phyloP scores from a whole-genome alignment of 305 asterid genomes.

The Fraxinus sp. region DNA sequence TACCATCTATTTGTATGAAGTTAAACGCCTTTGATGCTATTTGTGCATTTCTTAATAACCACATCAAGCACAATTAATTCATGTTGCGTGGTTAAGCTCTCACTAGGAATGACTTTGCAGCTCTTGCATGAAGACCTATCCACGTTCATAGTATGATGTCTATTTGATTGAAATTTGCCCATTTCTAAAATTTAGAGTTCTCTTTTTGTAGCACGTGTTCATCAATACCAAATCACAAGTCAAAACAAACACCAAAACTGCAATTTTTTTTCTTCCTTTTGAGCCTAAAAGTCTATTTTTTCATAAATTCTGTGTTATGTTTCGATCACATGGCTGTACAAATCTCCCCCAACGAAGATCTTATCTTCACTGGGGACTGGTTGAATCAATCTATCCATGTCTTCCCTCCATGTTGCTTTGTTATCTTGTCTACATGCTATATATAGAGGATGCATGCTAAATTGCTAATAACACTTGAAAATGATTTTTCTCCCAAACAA shows the following conservation, averaged over 20 bases:
- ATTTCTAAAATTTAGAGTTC: background rate
- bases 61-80: background rate
- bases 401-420: background rate
- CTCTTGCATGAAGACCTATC: background rate
- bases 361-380: background rate
- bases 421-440: background rate
- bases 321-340: background rate
- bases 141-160: background rate
- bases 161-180: background rate
- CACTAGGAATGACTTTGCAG: background rate
- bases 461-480: background rate
- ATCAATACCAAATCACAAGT: background rate
- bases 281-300: background rate
- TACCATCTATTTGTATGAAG: background rate
- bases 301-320: background rate
- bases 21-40: background rate
- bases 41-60: background rate
- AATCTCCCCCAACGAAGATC: background rate
- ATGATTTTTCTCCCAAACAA: background rate
- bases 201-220: background rate
- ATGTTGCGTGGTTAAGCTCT: background rate
- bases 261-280: background rate
- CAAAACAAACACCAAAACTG: background rate
- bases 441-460: background rate
- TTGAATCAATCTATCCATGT: background rate